Base-by-base conservation (phyloP, 805 yeast genomes). In the Myxozyma kluyveri region DNA sequence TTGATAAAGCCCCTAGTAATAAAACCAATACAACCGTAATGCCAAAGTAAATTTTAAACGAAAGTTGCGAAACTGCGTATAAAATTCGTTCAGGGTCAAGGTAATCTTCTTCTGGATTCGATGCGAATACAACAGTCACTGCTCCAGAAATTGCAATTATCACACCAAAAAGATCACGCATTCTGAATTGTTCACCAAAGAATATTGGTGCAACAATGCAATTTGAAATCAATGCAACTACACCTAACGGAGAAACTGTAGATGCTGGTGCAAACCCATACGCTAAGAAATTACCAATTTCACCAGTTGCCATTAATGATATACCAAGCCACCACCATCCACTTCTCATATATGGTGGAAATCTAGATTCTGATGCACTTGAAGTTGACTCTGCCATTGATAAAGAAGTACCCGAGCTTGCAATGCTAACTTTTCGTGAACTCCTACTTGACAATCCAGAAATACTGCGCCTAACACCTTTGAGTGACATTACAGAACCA, bases 251-350 rank as follows among this genome's bases (percentile, higher is more conserved):
- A 3, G 78, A 72, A 17, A 77, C 78, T 2, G 75, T 66, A 9
- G 75, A 69, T 3, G 76, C 76, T 0, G 78, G 78, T 0, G 77
- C 74, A 40, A 75, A 63, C 0, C 81, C 81, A 56, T 75, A 75
- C 12, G 79, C 78, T 7, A 76, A 61, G 52, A 77, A 75, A 57
- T 75, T 76, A 6, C 77, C 75, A 9, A 69, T 61, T 53, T 77
- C 81, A 3, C 81, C 80, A 2, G 66, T 47, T 45, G 74, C 65
- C 71, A 76, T 71, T 31, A 76, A 62, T 5, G 64, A 49, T 12
- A 74, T 65, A 1, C 79, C 80, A 2, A 68, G 35, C 70, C 74
- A 72, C 78, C 79, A 75, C 23, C 46, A 46, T 12, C 53, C 49
- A 29, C 49, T 47, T 45, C 45, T 50, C 49, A 53, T 47, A 23